Evolutionary conservation across 768 basidiomycete species (phyloP).

Genomic region (Tulasnella sp.): DNA sequence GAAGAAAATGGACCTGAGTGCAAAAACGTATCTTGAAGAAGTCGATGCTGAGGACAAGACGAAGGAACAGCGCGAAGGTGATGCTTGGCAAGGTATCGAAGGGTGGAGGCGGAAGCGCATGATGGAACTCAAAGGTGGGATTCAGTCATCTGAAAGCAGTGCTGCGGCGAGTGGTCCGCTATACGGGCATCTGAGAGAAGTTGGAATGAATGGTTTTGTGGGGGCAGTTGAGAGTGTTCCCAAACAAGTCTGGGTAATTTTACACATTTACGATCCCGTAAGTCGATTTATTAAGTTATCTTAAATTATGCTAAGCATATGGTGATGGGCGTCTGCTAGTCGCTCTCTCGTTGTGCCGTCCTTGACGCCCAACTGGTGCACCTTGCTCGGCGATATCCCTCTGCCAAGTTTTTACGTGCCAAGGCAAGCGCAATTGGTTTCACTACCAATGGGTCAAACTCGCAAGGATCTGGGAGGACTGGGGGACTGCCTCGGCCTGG

Average conservation of each 20-base stretch:
- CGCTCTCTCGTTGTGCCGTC: slow-evolving; percentile 56
- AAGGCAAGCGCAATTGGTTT: slow-evolving; percentile 68
- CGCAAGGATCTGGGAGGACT: background rate
- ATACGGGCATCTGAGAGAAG: slow-evolving; percentile 72
- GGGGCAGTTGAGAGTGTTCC: slow-evolving; percentile 62
- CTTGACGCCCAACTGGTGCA: slow-evolving; percentile 55
- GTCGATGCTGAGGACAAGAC: slow-evolving; percentile 32
- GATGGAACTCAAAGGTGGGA: slow-evolving; percentile 26
- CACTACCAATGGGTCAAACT: slow-evolving; percentile 30
- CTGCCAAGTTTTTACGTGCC: slow-evolving; percentile 70
- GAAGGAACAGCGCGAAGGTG: slow-evolving; percentile 28
- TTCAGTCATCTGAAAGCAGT: too few relatives aligned
- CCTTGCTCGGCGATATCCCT: slow-evolving; percentile 54
- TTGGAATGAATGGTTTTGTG: slow-evolving; percentile 60
- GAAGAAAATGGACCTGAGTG: slow-evolving; percentile 45
- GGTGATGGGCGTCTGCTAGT: too few relatives aligned
- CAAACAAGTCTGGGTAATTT: slow-evolving; percentile 60
- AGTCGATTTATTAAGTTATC: slow-evolving; percentile 23
- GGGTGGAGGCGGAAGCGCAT: slow-evolving; percentile 4
- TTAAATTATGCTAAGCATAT: background rate
- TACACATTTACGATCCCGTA: slow-evolving; percentile 75
- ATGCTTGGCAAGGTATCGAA: slow-evolving; percentile 23
- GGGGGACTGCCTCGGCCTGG: background rate
- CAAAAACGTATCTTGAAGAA: slow-evolving; percentile 62
- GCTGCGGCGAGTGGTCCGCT: background rate